These are phyloP conservation scores for Pythium plurisporium DNA, from an alignment of 352 stramenopile species.

Conservation along the genomic window DNA sequence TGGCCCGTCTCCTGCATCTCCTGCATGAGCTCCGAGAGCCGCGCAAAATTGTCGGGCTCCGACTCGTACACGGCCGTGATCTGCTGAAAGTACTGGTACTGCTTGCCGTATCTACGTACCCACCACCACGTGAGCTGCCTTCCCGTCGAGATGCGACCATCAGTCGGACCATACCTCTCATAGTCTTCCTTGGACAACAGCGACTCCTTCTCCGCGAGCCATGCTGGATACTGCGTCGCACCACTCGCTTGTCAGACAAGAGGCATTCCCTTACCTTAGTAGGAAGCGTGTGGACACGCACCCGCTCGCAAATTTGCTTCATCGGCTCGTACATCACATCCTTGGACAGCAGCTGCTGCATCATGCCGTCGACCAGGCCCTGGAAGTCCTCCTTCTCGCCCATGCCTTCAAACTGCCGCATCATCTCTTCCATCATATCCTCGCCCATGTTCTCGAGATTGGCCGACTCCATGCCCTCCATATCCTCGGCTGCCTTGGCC, in stretches of 20 bases:
- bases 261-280: neutral
- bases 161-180: constrained; percentile 36
- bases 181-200: constrained; percentile 91
- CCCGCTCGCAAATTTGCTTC: constrained; percentile 90
- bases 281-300: constrained; percentile 30
- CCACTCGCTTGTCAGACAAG: too few relatives aligned
- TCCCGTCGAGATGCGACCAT: too few relatives aligned
- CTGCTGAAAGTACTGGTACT: constrained; percentile 97
- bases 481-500: constrained; percentile 82
- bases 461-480: constrained; percentile 76
- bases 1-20: constrained; percentile 93
- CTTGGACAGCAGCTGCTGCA: constrained; percentile 96
- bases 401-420: constrained; percentile 94
- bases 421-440: constrained; percentile 96
- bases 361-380: constrained; percentile 96
- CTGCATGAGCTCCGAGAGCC: constrained; percentile 97
- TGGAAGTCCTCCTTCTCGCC: constrained; percentile 92
- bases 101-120: constrained; percentile 85
- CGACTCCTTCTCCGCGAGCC: constrained; percentile 92
- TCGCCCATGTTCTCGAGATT: constrained; percentile 90
- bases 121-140: neutral
- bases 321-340: constrained; percentile 99
- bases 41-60: constrained; percentile 94
- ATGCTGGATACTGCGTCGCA: constrained; percentile 96
- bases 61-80: constrained; percentile 97